Evolutionary conservation across 2,329 filamentous ascomycete genomes (phyloP).

Genomic region (Aspergillus hortae): DNA sequence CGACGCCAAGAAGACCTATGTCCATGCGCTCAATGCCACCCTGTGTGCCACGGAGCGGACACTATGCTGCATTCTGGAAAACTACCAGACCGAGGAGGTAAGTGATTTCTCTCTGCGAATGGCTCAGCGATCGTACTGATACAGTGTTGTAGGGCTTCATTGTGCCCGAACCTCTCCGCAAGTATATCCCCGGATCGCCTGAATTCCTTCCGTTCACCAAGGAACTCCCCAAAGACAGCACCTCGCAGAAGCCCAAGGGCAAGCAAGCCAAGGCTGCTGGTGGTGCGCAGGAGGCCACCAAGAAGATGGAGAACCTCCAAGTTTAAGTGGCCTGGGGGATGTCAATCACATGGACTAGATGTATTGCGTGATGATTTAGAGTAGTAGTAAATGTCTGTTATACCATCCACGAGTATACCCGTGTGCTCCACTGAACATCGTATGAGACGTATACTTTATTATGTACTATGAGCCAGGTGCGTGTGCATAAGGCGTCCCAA

Average conservation of each 20-base stretch:
- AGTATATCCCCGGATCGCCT: constrained; percentile 84
- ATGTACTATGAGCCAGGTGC: neutral
- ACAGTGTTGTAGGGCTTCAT: constrained; percentile 58
- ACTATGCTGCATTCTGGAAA: constrained; percentile 91
- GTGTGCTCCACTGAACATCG: no score
- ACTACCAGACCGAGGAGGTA: constrained; percentile 87
- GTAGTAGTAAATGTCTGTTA: no score
- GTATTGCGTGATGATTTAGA: neutral
- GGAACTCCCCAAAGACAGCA: constrained; percentile 75
- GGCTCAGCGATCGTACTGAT: constrained; percentile 15
- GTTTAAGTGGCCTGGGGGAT: constrained; percentile 23
- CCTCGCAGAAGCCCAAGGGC: constrained; percentile 54
- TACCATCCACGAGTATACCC: no score
- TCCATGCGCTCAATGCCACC: constrained; percentile 87
- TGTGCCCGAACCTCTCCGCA: constrained; percentile 78
- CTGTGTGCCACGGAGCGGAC: constrained; percentile 88
- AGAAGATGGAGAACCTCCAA: constrained; percentile 41
- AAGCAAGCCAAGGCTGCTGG: constrained; percentile 31
- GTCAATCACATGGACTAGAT: neutral
- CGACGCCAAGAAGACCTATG: constrained; percentile 85
- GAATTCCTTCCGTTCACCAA: constrained; percentile 87
- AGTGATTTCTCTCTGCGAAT: constrained; percentile 24
- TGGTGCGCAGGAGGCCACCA: constrained; percentile 32
- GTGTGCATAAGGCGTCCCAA: neutral
- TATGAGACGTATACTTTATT: no score